Conservation (phyloP, 768 basidiomycete genomes). For the Pulveroboletus sp. region DNA sequence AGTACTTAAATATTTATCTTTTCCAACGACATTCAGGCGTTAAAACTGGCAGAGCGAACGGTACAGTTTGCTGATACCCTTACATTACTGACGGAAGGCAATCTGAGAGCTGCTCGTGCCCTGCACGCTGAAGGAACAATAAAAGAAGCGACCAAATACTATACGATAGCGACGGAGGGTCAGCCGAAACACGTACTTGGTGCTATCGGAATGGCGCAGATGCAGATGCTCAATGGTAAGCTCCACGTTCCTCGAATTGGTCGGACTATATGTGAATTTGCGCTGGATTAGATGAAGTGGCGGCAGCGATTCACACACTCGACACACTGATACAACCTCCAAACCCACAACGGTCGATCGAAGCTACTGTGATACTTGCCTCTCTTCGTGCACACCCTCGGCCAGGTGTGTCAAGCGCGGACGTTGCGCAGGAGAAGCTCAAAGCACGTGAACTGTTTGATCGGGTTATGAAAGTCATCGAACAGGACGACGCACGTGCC, state of each 20-base stretch:
- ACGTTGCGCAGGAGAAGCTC: constrained; percentile 65
- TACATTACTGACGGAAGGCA: constrained; percentile 81
- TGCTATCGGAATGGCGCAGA: constrained; percentile 82
- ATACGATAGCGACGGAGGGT: constrained; percentile 61
- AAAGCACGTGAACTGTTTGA: constrained; percentile 84
- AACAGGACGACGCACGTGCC: constrained; percentile 53
- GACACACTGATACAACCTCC: constrained; percentile 73
- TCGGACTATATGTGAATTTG: constrained; percentile 1
- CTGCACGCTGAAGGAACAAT: constrained; percentile 68
- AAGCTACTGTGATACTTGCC: constrained; percentile 87
- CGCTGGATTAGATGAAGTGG: constrained; percentile 62
- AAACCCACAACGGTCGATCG: constrained; percentile 63
- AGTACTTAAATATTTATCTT: not conserved
- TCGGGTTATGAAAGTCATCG: constrained; percentile 63
- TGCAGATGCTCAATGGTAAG: constrained; percentile 82
- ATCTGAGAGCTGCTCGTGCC: constrained; percentile 78
- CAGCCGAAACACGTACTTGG: constrained; percentile 75
- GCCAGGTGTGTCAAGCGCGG: constrained; percentile 73
- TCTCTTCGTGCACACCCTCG: constrained; percentile 82
- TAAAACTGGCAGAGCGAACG: constrained; percentile 92
- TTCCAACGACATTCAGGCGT: constrained; percentile 45
- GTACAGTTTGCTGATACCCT: constrained; percentile 93
- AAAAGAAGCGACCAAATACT: constrained; percentile 69
- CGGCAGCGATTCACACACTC: constrained; percentile 82
- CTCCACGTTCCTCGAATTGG: not conserved